Conservation (phyloP, 2,329 filamentous ascomycete genomes). For the Rachicladosporium sp. region DNA sequence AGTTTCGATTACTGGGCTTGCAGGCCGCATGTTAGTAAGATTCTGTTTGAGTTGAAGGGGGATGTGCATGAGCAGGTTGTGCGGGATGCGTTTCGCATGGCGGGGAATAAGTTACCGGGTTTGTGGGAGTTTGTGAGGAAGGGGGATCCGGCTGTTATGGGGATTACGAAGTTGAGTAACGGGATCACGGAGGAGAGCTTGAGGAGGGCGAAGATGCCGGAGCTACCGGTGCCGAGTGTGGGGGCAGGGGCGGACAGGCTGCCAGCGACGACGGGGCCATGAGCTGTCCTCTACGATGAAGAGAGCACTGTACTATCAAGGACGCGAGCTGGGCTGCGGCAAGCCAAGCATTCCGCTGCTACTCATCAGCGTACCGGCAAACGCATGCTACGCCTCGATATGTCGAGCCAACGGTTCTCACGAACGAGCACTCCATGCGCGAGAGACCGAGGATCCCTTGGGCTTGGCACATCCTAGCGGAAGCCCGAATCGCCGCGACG, state of each 20-base stretch:
- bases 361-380: too few relatives aligned
- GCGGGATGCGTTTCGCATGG: slow-evolving; percentile 82
- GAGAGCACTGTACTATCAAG: not conserved
- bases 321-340: not conserved
- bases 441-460: too few relatives aligned
- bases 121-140: slow-evolving; percentile 90
- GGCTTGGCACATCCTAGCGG: too few relatives aligned
- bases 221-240: slow-evolving; percentile 14
- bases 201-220: slow-evolving; percentile 51
- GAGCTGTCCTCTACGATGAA: not conserved
- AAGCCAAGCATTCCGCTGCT: too few relatives aligned
- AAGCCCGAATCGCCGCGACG: too few relatives aligned
- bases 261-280: slow-evolving; percentile 13
- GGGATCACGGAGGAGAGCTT: slow-evolving; percentile 73
- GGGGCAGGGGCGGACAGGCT: slow-evolving; percentile 16
- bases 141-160: slow-evolving; percentile 79
- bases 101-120: slow-evolving; percentile 85
- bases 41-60: slow-evolving; percentile 86
- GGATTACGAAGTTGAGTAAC: slow-evolving; percentile 74
- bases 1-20: slow-evolving; percentile 94
- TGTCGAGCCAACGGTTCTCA: too few relatives aligned
- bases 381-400: too few relatives aligned
- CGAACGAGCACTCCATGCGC: too few relatives aligned
- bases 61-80: slow-evolving; percentile 90
- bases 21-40: slow-evolving; percentile 77